phyloP scores from a whole-genome alignment of 2,329 filamentous ascomycete species.

The Biscogniauxia sp. region DNA sequence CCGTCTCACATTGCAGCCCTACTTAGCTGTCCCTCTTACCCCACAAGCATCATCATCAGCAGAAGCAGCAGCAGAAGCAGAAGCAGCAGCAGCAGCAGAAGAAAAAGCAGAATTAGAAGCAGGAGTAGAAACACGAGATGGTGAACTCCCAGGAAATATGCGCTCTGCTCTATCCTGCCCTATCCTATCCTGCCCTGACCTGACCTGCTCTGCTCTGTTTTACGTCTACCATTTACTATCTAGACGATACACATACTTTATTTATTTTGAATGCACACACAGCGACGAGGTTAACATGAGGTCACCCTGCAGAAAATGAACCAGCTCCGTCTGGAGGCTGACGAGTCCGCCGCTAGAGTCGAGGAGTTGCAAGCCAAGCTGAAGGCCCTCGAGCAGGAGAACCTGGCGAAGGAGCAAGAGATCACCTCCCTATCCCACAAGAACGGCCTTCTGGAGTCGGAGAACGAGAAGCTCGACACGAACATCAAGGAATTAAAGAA shows the following conservation, averaged over 20 bases:
- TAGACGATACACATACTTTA: neutral
- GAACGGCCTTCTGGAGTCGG: slow-evolving; percentile 83
- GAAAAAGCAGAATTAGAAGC: no score
- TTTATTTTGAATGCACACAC: neutral
- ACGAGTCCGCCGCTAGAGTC: slow-evolving; percentile 75
- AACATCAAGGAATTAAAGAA: slow-evolving; percentile 85
- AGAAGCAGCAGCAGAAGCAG: no score
- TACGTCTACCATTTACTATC: neutral
- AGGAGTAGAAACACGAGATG: slow-evolving; percentile 1
- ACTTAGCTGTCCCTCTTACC: slow-evolving; percentile 26
- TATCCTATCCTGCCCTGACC: no score
- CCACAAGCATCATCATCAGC: slow-evolving; percentile 31
- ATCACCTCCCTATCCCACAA: slow-evolving; percentile 96
- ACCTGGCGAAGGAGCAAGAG: slow-evolving; percentile 94
- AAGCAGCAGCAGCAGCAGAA: no score
- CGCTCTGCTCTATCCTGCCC: neutral
- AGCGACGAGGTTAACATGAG: slow-evolving; percentile 6
- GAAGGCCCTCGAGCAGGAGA: slow-evolving; percentile 92
- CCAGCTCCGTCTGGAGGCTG: slow-evolving; percentile 89
- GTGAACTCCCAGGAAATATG: neutral
- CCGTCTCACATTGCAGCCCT: slow-evolving; percentile 39
- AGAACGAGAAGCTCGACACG: slow-evolving; percentile 90
- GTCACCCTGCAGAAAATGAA: slow-evolving; percentile 76
- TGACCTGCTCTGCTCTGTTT: no score
- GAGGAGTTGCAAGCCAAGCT: slow-evolving; percentile 86